A percentile compares a stretch with the other conserved stretches of the same genome.
Conservation (phyloP, 495 filamentous ascomycete species). For the Aspergillus kassunensis region DNA sequence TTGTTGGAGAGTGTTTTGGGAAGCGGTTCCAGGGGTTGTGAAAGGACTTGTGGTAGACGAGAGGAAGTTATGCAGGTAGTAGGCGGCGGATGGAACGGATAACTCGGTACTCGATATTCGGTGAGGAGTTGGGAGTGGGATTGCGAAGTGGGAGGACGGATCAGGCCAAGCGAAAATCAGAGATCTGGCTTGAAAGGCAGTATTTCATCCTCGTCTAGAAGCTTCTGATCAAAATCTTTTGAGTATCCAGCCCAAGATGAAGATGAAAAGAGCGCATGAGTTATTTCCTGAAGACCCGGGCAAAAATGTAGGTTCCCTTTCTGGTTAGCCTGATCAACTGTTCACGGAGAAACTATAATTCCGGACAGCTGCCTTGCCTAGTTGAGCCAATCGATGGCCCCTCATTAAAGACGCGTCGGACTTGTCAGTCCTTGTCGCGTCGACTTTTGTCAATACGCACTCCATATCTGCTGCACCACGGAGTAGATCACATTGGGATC, state of each 20-base stretch:
- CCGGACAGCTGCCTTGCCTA: conserved; percentile 5
- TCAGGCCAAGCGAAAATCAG: background rate
- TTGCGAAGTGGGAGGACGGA: background rate
- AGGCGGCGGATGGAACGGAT: background rate
- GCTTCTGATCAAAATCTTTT: background rate
- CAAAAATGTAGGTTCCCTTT: conserved; percentile 5
- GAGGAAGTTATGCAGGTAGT: background rate
- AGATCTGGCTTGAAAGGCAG: background rate
- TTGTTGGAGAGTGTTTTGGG: too few relatives aligned
- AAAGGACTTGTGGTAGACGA: too few relatives aligned
- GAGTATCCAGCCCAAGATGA: background rate
- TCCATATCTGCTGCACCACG: too few relatives aligned
- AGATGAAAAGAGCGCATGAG: background rate
- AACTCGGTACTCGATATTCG: too few relatives aligned
- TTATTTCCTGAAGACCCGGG: background rate
- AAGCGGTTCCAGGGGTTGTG: too few relatives aligned
- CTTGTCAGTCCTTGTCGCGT: background rate
- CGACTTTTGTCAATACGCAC: background rate
- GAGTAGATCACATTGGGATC: too few relatives aligned
- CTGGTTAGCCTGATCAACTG: conserved; percentile 1
- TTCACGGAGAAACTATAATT: conserved; percentile 8
- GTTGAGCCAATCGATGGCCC: conserved; percentile 9
- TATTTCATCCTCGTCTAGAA: background rate
- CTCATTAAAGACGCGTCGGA: background rate
- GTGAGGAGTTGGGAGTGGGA: background rate